A percentile compares a stretch with the other conserved stretches of the same genome.
phyloP scores from a whole-genome alignment of 2,329 filamentous ascomycete genomes.

The Tympanopsis confertula region DNA sequence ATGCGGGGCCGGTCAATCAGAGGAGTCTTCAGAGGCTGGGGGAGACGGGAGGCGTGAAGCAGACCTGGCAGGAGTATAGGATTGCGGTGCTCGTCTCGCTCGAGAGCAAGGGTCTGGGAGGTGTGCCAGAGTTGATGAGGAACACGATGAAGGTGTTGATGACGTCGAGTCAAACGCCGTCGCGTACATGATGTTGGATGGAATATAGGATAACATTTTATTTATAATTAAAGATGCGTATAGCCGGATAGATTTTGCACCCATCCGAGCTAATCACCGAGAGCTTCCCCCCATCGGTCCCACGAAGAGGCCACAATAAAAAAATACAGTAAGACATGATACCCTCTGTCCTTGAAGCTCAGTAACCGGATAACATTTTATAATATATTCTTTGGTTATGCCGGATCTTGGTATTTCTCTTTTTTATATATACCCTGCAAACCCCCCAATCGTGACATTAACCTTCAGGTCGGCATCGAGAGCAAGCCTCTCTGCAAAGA shows the following conservation, averaged over 20 bases:
- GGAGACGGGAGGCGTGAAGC: slow-evolving; percentile 49
- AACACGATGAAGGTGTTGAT: slow-evolving; percentile 70
- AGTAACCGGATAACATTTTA: no score
- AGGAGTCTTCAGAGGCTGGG: slow-evolving; percentile 50
- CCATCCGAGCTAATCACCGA: neutral
- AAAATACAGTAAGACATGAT: no score
- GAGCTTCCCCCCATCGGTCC: neutral
- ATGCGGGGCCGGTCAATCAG: slow-evolving; percentile 61
- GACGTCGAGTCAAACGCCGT: slow-evolving; percentile 23
- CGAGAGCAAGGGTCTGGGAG: slow-evolving; percentile 49
- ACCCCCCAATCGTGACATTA: no score
- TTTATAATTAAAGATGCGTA: no score
- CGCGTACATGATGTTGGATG: slow-evolving; percentile 11
- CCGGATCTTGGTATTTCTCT: no score
- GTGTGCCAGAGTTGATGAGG: slow-evolving; percentile 63
- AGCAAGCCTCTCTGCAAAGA: slow-evolving; percentile 60
- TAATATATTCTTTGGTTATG: no score
- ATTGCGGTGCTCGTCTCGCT: slow-evolving; percentile 61
- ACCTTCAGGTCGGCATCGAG: no score
- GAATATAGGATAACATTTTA: slow-evolving; percentile 21
- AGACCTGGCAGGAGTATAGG: slow-evolving; percentile 67
- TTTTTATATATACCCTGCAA: no score
- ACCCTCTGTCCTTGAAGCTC: no score
- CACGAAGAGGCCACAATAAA: neutral
- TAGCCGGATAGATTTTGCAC: no score